Evolutionary conservation across 441 rosid genomes (phyloP), one percentile per base, ranked within the genome.

Genomic region (Corymbia calophylla): DNA sequence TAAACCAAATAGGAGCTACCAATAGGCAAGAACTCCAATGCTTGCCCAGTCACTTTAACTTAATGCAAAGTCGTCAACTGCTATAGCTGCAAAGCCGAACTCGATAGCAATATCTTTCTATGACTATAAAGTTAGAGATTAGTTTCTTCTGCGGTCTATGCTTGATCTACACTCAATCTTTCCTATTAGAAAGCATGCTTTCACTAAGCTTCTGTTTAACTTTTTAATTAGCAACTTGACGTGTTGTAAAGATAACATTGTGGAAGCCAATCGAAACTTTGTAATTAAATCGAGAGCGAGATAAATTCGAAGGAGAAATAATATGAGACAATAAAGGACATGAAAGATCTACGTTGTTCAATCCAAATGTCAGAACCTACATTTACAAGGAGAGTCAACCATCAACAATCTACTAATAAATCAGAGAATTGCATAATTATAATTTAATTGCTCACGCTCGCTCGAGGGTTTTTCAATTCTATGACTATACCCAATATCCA

Each of bases 291-390:
- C 6, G 3, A 66, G 11, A 66, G 27, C 5, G 5, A 66, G 39
- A 66, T 39, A n/a, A 66, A 66, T n/a, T n/a, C 10, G 4, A 66
- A 8, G 17, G 19, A n/a, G 35, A 66, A 31, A n/a, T 66, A 66
- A 66, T 15, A 66, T 2, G 5, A 8, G 9, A 31, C 73, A 16
- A 66, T n/a, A 66, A 66, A 66, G 39, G 21, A 18, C 19, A 7
- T 3, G 10, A 0, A 31, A 66, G 19, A 66, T 66, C 31, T 66
- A 66, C 0, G 32, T 66, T 31, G 5, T 7, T 16, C 3, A 1
- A 4, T 66, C 1, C 3, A 19, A 66, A 31, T 16, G 10, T 64
- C 1, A 2, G 4, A n/a, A 64, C 5, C 3, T 29, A 13, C 14
- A 31, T 7, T 5, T 15, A 66, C 3, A 8, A 10, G 10, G 35